Conservation (phyloP, 331 rosid species). For the Malus hybrid region DNA sequence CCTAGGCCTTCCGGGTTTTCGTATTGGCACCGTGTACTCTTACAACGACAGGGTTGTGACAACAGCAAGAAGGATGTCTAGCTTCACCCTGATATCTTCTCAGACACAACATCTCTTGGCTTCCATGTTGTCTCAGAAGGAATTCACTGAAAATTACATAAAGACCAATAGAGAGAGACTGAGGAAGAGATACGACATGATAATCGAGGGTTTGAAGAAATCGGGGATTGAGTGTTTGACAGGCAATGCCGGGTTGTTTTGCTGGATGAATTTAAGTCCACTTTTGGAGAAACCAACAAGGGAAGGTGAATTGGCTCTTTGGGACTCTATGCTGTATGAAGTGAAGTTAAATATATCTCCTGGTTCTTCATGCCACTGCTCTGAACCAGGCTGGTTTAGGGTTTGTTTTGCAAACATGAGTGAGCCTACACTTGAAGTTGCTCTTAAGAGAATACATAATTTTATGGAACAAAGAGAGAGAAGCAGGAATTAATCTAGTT, state of each 20-base stretch:
- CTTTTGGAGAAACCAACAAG: constrained; percentile 41
- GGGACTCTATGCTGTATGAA: constrained; percentile 48
- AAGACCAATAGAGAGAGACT: constrained; percentile 58
- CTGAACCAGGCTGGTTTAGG: constrained; percentile 33
- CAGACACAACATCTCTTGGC: constrained; percentile 79
- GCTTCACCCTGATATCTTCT: constrained; percentile 82
- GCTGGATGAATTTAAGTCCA: constrained; percentile 89
- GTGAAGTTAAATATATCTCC: constrained; percentile 82
- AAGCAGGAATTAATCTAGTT: neutral
- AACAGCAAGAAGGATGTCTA: constrained; percentile 86
- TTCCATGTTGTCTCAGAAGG: constrained; percentile 59
- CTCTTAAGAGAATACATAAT: constrained; percentile 48
- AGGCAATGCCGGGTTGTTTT: constrained; percentile 90
- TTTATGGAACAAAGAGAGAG: constrained; percentile 31
- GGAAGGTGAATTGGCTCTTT: constrained; percentile 63
- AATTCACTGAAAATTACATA: constrained; percentile 53
- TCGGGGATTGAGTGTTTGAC: constrained; percentile 71
- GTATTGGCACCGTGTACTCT: constrained; percentile 78
- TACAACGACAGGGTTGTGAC: constrained; percentile 80
- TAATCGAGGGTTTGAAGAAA: constrained; percentile 53
- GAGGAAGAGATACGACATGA: constrained; percentile 58
- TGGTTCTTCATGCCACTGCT: constrained; percentile 83
- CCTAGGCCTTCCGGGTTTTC: constrained; percentile 82
- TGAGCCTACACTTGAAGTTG: constrained; percentile 57
- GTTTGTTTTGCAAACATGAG: constrained; percentile 78